Base-by-base conservation (phyloP, 495 filamentous ascomycete genomes). In the Cairneyella variabilis region DNA sequence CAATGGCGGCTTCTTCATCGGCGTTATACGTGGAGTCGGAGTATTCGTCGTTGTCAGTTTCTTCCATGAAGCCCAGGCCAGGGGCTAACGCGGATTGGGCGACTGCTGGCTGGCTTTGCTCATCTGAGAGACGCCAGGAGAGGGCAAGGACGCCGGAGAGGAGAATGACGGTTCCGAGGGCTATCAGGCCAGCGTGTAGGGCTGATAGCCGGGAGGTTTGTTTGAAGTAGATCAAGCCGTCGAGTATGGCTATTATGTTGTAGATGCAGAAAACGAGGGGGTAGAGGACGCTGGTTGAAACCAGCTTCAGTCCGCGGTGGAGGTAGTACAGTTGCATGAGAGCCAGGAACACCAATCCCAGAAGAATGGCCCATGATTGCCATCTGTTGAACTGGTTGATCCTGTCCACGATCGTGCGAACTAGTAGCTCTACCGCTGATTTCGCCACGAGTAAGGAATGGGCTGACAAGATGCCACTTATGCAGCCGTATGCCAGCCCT, bases 251-350 rank as follows among this genome's bases (percentile, higher is more conserved):
- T 57, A 96, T 92, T 60, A 99, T 96, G 76, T 99, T 99, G 75
- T 97, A 99, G 57, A 97, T 84, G 80, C 93, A 99, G 71, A 99
- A 99, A 30, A 97, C 90, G 62, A 97, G 86, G 5, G 93, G 93
- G 72, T 99, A 99, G 59, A 99, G 80, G 45, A 99, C 83, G 69
- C 90, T 96, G 16, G 93, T 97, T 47, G 90, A 96, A 67, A 92
- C 90, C 36, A 97, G 76, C 64, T 95, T 96, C 53, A 99, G 76
- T 46, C 93, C 93, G 17, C 88, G 80, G 67, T 99, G 92, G 28
- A 99, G 82, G 64, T 91, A 97, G 71, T 95, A 99, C 14, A 99
- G 76, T 69, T 99, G 93, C 26, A 85, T 84, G 32, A 99, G 80
- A 3, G 93, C 93, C 48, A 99, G 78, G 5, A 73, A 71, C 45